Evolutionary conservation across 2,329 filamentous ascomycete genomes (phyloP).

Genomic region (Xylaria sp.): DNA sequence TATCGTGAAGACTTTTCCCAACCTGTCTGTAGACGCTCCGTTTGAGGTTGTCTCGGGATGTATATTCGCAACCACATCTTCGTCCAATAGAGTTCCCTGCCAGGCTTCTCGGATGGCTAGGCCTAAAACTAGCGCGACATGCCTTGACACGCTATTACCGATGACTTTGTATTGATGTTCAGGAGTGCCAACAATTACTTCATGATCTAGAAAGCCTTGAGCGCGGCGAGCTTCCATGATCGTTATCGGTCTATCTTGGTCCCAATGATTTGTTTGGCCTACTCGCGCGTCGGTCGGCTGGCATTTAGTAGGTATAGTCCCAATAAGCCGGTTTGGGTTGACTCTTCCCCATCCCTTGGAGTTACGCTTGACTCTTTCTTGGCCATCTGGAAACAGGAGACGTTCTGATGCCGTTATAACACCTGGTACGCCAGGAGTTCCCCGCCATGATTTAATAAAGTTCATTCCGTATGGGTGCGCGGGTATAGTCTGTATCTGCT

Average conservation of each 20-base stretch:
- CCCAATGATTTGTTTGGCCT: conserved; percentile 72
- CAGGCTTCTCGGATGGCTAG: conserved; percentile 70
- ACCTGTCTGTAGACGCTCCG: conserved; percentile 1
- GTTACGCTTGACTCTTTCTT: conserved; percentile 29
- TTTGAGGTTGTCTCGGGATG: not conserved
- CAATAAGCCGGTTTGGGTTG: conserved; percentile 63
- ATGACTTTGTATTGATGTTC: conserved; percentile 71
- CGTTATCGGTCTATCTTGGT: conserved; percentile 68
- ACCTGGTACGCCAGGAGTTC: conserved; percentile 36
- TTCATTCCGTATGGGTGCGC: conserved; percentile 65
- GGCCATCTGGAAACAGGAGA: conserved; percentile 39
- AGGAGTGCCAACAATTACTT: conserved; percentile 72
- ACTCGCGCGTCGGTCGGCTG: conserved; percentile 64
- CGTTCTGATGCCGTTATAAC: conserved; percentile 31
- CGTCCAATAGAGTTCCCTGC: conserved; percentile 51
- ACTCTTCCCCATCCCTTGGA: conserved; percentile 65
- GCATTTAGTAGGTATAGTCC: conserved; percentile 70
- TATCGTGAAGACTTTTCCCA: conserved; percentile 15
- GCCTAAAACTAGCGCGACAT: conserved; percentile 74
- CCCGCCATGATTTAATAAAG: conserved; percentile 59
- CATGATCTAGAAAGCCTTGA: conserved; percentile 76
- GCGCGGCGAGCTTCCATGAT: conserved; percentile 75
- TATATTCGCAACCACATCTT: not conserved
- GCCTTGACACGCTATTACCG: conserved; percentile 80
- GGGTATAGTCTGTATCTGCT: conserved; percentile 69